Evolutionary conservation across 495 filamentous ascomycete species (phyloP).

Genomic region (Ramalina peruviana): DNA sequence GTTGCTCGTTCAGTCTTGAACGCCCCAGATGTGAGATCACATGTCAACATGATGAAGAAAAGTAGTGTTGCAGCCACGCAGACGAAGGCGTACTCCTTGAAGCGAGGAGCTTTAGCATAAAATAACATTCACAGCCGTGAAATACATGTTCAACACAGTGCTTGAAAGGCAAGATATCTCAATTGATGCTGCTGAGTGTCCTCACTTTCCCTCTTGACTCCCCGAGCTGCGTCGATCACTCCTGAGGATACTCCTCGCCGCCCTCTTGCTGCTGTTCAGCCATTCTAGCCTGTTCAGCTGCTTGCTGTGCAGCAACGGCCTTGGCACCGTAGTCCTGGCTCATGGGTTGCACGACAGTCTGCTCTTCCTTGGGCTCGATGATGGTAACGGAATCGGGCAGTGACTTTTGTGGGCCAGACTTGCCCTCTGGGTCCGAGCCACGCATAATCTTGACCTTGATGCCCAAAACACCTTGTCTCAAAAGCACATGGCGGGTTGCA

Average conservation of each 20-base stretch:
- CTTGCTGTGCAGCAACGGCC: slow-evolving; percentile 74
- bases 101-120: too few relatives aligned
- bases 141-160: not conserved
- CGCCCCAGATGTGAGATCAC: too few relatives aligned
- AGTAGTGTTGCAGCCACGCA: too few relatives aligned
- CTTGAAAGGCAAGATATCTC: not conserved
- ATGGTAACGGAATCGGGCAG: slow-evolving; percentile 96
- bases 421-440: slow-evolving; percentile 97
- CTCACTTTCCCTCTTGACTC: not conserved
- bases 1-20: too few relatives aligned
- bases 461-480: slow-evolving; percentile 97
- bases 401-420: slow-evolving; percentile 89
- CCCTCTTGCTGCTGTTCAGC: slow-evolving; percentile 44
- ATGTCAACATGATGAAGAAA: too few relatives aligned
- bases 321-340: slow-evolving; percentile 98
- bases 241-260: slow-evolving; percentile 21
- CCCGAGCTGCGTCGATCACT: slow-evolving; percentile 14
- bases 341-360: slow-evolving; percentile 80
- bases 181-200: too few relatives aligned
- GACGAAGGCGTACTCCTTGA: too few relatives aligned
- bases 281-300: slow-evolving; percentile 57
- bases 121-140: too few relatives aligned
- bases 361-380: slow-evolving; percentile 99
- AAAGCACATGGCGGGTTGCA: slow-evolving; percentile 96
- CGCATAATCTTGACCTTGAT: slow-evolving; percentile 99